phyloP scores from a whole-genome alignment of 2,329 filamentous ascomycete genomes.

The Microdochium paspali region DNA sequence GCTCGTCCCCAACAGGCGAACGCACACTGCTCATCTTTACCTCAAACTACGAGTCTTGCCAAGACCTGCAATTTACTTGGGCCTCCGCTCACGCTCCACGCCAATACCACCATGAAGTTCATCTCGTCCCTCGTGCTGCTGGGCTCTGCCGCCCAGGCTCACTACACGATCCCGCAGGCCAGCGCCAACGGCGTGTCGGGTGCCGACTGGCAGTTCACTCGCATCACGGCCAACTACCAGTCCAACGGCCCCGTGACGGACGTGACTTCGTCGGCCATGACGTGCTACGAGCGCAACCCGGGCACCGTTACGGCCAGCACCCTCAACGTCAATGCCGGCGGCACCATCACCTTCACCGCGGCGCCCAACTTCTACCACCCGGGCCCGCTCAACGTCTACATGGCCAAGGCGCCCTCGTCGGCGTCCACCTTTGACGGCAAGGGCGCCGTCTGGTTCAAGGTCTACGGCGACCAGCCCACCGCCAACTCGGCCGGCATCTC shows the following conservation, averaged over 20 bases:
- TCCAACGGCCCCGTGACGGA: slow-evolving; percentile 14
- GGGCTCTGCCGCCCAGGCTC: neutral
- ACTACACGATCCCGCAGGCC: neutral
- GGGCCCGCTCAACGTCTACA: slow-evolving; percentile 5
- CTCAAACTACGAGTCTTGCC: neutral
- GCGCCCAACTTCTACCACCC: slow-evolving; percentile 8
- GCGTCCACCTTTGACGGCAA: slow-evolving; percentile 1
- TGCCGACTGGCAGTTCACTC: slow-evolving; percentile 14
- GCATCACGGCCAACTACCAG: slow-evolving; percentile 20
- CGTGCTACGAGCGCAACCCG: slow-evolving; percentile 12
- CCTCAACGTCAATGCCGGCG: slow-evolving; percentile 15
- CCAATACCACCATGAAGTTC: neutral
- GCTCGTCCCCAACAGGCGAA: too few species aligned
- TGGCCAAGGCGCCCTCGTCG: neutral
- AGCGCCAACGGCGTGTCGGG: neutral
- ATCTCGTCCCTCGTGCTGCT: neutral
- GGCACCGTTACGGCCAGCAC: slow-evolving; percentile 11
- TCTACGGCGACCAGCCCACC: neutral
- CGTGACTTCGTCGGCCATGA: slow-evolving; percentile 16
- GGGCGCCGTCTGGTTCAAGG: slow-evolving; percentile 1
- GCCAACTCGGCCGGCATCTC: neutral
- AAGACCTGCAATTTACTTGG: too few species aligned
- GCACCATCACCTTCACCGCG: slow-evolving; percentile 15
- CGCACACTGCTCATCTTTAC: neutral
- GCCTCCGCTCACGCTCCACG: too few species aligned